Conservation (phyloP, 768 basidiomycete species). For the Rhizopogon vulgaris region DNA sequence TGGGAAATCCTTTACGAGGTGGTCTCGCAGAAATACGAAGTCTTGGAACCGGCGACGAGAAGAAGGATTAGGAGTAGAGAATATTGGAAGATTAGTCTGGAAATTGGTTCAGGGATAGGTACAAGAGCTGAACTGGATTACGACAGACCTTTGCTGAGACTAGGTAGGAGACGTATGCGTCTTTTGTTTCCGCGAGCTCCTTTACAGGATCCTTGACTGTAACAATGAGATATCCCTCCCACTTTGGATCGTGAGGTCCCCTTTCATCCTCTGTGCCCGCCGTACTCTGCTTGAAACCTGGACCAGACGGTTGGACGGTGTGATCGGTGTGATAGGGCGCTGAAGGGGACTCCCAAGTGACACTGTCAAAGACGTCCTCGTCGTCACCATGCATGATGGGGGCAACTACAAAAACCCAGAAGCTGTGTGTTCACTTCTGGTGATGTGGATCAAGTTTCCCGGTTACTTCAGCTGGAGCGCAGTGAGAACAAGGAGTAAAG, state of each 20-base stretch:
- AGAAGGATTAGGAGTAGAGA: slow-evolving; percentile 67
- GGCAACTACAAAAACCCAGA: not conserved
- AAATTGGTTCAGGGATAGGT: slow-evolving; percentile 6
- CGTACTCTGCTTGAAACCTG: slow-evolving; percentile 79
- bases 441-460: not conserved
- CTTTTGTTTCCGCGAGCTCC: slow-evolving; percentile 94
- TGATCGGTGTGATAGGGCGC: slow-evolving; percentile 45
- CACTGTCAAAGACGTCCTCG: slow-evolving; percentile 87
- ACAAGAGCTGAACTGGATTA: not conserved
- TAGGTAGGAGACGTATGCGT: slow-evolving; percentile 92
- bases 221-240: slow-evolving; percentile 83
- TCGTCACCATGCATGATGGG: slow-evolving; percentile 73
- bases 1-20: slow-evolving; percentile 87
- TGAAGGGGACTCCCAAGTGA: slow-evolving; percentile 82
- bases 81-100: slow-evolving; percentile 89
- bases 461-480: not conserved
- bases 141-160: slow-evolving; percentile 76
- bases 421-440: not conserved
- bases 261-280: slow-evolving; percentile 59
- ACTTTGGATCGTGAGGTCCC: slow-evolving; percentile 76
- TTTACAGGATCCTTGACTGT: slow-evolving; percentile 90
- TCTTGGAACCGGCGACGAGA: slow-evolving; percentile 92
- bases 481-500: slow-evolving; percentile 5
- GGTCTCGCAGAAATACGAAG: slow-evolving; percentile 88
- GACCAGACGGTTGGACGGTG: slow-evolving; percentile 41